Conservation (phyloP, 2,329 filamentous ascomycete species). For the Rhexocercosporidium sp. region DNA sequence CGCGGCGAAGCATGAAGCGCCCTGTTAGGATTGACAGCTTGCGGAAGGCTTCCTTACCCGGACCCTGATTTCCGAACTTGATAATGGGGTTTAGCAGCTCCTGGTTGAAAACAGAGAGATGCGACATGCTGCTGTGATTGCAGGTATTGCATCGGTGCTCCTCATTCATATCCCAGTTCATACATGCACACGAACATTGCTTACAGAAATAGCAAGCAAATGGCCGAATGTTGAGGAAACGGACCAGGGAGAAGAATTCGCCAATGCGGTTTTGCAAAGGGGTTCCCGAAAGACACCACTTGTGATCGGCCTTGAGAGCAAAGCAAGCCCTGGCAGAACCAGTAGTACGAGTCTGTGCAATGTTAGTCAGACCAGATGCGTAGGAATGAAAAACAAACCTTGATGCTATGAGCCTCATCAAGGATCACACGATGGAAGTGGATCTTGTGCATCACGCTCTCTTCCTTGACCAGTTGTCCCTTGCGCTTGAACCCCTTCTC, state of each 20-base stretch:
- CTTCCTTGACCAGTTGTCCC: constrained; percentile 79
- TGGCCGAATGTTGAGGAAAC: constrained; percentile 86
- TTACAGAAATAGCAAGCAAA: constrained; percentile 97
- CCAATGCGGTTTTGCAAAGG: constrained; percentile 97
- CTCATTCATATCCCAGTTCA: constrained; percentile 83
- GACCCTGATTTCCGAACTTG: constrained; percentile 62
- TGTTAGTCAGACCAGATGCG: constrained; percentile 31
- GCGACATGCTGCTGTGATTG: constrained; percentile 57
- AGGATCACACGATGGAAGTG: constrained; percentile 90
- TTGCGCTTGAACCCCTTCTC: constrained; percentile 87
- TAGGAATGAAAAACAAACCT: constrained; percentile 49
- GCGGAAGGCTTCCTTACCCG: constrained; percentile 72
- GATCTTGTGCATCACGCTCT: constrained; percentile 81
- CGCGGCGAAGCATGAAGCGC: constrained; percentile 91
- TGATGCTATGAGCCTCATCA: constrained; percentile 96
- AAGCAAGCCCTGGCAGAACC: constrained; percentile 96
- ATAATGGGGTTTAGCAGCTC: constrained; percentile 87
- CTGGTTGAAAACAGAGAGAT: constrained; percentile 88
- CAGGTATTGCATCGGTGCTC: constrained; percentile 75
- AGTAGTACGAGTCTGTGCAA: constrained; percentile 71
- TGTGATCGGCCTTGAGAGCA: constrained; percentile 83
- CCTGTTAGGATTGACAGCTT: constrained; percentile 90
- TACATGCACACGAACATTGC: constrained; percentile 75
- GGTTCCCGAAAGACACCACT: constrained; percentile 95
- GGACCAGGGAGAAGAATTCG: constrained; percentile 92